Evolutionary conservation across 2,329 filamentous ascomycete genomes (phyloP).

Genomic region (Ceratocystis albifundus): DNA sequence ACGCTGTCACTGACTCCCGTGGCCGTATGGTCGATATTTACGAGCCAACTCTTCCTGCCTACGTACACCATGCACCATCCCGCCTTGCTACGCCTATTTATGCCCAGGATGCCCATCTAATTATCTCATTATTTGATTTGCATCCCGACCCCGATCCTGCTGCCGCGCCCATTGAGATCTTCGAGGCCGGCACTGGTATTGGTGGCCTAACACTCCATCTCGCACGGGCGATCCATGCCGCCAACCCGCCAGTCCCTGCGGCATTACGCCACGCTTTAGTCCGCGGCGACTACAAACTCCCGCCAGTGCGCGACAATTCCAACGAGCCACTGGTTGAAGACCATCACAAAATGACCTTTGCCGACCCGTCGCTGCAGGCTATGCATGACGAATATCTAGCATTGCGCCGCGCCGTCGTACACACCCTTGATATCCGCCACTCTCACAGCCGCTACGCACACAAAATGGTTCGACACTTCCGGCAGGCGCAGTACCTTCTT

Average conservation of each 20-base stretch:
- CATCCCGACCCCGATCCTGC: slow-evolving; percentile 39
- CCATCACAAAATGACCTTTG: slow-evolving; percentile 26
- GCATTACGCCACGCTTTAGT: slow-evolving; percentile 30
- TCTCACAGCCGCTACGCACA: slow-evolving; percentile 54
- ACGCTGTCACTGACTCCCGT: slow-evolving; percentile 44
- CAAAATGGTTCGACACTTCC: slow-evolving; percentile 53
- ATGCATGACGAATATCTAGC: slow-evolving; percentile 37
- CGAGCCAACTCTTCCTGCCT: slow-evolving; percentile 60
- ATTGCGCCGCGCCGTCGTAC: slow-evolving; percentile 56
- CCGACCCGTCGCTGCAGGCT: slow-evolving; percentile 25
- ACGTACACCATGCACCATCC: slow-evolving; percentile 50
- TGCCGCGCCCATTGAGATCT: slow-evolving; percentile 52
- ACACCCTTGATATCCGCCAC: slow-evolving; percentile 57
- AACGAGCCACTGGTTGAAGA: slow-evolving; percentile 22
- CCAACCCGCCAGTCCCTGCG: slow-evolving; percentile 46
- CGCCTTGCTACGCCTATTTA: slow-evolving; percentile 68
- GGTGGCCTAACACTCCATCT: slow-evolving; percentile 66
- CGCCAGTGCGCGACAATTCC: slow-evolving; percentile 15
- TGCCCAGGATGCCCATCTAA: slow-evolving; percentile 60
- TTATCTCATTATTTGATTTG: slow-evolving; percentile 65
- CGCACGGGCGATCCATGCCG: slow-evolving; percentile 62
- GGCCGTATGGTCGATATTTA: slow-evolving; percentile 44
- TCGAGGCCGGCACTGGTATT: slow-evolving; percentile 79
- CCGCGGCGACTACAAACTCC: slow-evolving; percentile 13
- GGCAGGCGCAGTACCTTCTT: slow-evolving; percentile 55